Conservation (phyloP, 2,329 filamentous ascomycete species). For the Colletotrichum tamarilloi region DNA sequence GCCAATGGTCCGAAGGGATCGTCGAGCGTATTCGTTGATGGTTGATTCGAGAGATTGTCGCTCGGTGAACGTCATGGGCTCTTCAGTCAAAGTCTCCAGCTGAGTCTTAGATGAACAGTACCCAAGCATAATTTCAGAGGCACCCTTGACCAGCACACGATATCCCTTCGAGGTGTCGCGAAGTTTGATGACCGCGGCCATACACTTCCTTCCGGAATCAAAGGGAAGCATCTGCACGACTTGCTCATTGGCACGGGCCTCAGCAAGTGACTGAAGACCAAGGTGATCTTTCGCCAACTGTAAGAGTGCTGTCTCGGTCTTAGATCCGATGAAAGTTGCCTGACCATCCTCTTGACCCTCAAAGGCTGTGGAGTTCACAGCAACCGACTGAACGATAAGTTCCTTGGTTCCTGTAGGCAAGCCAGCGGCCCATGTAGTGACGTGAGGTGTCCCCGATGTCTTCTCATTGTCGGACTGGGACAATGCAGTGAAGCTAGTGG, state of each 20-base stretch:
- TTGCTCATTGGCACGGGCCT: constrained; percentile 72
- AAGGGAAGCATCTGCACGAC: constrained; percentile 53
- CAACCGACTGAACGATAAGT: constrained; percentile 69
- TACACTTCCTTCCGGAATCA: constrained; percentile 68
- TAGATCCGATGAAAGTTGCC: constrained; percentile 75
- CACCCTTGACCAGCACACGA: constrained; percentile 66
- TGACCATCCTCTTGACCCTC: constrained; percentile 71
- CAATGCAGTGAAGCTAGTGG: constrained; percentile 45
- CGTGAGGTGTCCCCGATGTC: constrained; percentile 44
- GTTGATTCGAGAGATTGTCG: constrained; percentile 37
- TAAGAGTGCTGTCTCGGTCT: constrained; percentile 81
- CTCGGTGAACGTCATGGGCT: constrained; percentile 1
- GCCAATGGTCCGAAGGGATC: constrained; percentile 53
- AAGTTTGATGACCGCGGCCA: constrained; percentile 68
- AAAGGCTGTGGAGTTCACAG: constrained; percentile 77
- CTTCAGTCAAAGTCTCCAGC: constrained; percentile 30
- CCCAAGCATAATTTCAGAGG: constrained; percentile 60
- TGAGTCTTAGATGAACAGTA: constrained; percentile 49
- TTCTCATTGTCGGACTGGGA: constrained; percentile 71
- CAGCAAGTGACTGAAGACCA: constrained; percentile 69
- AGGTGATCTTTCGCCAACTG: constrained; percentile 75
- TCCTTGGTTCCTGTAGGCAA: constrained; percentile 40
- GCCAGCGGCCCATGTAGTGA: neutral
- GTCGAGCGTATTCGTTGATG: constrained; percentile 50
- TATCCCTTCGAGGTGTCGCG: constrained; percentile 65